Base-by-base conservation (phyloP, 257 asterid species). In the Solanum piurae region DNA sequence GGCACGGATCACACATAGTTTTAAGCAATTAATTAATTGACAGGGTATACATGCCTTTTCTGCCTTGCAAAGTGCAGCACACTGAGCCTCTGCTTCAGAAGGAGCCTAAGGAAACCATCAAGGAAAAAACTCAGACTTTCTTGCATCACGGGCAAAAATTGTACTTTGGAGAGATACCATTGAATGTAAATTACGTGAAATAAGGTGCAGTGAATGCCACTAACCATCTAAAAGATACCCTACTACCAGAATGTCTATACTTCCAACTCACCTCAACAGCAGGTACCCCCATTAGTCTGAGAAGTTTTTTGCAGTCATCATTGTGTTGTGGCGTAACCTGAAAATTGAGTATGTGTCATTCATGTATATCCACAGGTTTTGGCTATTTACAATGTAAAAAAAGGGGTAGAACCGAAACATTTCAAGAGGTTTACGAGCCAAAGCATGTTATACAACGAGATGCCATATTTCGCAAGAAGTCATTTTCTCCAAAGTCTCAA, bases 1-100 rank as follows among this genome's bases (percentile, higher is more conserved):
- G 23, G 0, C n/a, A 52, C n/a, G 23, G 62, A 52, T 52, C 62
- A 52, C 9, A 52, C 62, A 52, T 52, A 52, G 62, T 52, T 52
- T 58, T 27, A 36, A 37, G 44, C 85, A 88, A 42, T 86, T 86
- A 68, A 87, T 76, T 76, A 88, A 64, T 89, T 69, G 69, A 89
- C 74, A 88, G n/a, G 84, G 60, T 34, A 90, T 86, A 73, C 88
- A 62, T 92, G 91, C 99, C 96, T 95, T 91, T 87, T 87, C 96
- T 83, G 91, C 85, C 91, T 91, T 95, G 92, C 99, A 97, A 88
- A 97, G 98, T 83, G 94, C 93, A 31, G 98, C 98, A 95, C 99
- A 97, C 89, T 96, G 94, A 71, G 99, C 99, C 92, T 96, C 99
- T 86, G 99, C 99, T 94, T 97, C 99, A 84, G 98, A 93, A 90